Percentiles rank a stretch among this genome's conserved stretches.
These are phyloP conservation scores for Kondoa malvinella DNA, from an alignment of 768 basidiomycete species.

Conservation along the genomic window DNA sequence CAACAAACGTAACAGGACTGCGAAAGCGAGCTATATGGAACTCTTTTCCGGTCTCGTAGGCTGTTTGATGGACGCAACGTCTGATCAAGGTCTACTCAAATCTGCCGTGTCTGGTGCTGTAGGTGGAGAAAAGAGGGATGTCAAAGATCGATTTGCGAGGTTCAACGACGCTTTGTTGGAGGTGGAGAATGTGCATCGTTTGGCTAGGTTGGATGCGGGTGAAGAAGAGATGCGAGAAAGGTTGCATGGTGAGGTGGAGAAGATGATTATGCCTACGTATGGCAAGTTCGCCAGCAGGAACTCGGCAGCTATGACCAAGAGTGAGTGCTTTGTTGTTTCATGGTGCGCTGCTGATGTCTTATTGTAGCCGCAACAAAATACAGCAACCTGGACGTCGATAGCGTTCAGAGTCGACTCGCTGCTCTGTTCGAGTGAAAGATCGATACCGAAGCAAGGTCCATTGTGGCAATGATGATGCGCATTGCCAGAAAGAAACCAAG, in stretches of 20 bases:
- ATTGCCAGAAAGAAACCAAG: no score
- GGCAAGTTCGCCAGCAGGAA: conserved; percentile 6
- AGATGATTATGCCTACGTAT: conserved; percentile 26
- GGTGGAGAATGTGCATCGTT: conserved; percentile 21
- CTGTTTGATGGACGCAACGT: conserved; percentile 25
- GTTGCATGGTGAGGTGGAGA: conserved; percentile 25
- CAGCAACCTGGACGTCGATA: not conserved
- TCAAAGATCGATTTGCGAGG: conserved; percentile 26
- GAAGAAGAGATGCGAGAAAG: conserved; percentile 21
- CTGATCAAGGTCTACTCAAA: conserved; percentile 23
- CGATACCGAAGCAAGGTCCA: not conserved
- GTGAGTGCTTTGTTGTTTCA: not conserved
- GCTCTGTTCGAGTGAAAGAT: not conserved
- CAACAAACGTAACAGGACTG: conserved; percentile 24
- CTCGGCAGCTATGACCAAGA: not conserved
- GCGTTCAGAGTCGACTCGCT: not conserved
- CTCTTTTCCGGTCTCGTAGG: conserved; percentile 25
- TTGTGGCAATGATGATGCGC: no score
- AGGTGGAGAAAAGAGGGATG: conserved; percentile 22
- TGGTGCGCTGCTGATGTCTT: not conserved
- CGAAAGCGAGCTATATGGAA: conserved; percentile 25
- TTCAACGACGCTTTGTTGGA: conserved; percentile 28
- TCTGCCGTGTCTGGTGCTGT: conserved; percentile 20
- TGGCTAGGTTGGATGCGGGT: conserved; percentile 19
- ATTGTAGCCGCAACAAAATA: not conserved